A percentile compares a stretch with the other conserved stretches of the same genome.
Conservation (phyloP, 768 basidiomycete species). For the Russula compacta region DNA sequence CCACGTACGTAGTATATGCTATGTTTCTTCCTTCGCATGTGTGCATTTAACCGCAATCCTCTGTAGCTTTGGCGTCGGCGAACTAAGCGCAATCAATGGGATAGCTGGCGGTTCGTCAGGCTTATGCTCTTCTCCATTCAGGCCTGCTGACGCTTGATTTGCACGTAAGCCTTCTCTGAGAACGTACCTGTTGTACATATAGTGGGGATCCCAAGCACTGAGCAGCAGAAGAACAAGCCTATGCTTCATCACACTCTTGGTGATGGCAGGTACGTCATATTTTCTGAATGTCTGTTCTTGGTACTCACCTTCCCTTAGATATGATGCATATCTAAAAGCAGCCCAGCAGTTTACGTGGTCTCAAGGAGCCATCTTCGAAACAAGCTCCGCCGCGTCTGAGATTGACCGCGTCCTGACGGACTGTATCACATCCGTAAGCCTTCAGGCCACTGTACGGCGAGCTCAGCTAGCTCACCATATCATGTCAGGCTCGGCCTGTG, state of each 20-base stretch:
- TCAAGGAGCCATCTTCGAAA: conserved; percentile 50
- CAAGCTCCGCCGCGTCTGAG: conserved; percentile 47
- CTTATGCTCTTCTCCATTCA: background rate
- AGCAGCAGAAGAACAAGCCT: conserved; percentile 60
- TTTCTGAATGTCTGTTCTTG: background rate
- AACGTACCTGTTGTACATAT: conserved; percentile 87
- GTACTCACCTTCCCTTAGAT: conserved; percentile 35
- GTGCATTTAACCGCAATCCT: background rate
- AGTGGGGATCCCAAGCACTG: conserved; percentile 71
- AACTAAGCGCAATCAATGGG: conserved; percentile 79
- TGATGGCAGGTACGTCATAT: conserved; percentile 51
- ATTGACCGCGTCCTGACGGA: conserved; percentile 74
- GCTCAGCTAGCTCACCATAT: background rate
- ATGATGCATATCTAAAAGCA: conserved; percentile 70
- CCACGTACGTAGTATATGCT: conserved; percentile 45
- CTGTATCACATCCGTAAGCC: conserved; percentile 27
- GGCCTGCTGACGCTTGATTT: background rate
- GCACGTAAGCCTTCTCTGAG: conserved; percentile 59
- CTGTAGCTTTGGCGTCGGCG: conserved; percentile 83
- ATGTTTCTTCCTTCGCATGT: background rate
- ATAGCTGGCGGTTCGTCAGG: conserved; percentile 55
- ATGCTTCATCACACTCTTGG: conserved; percentile 86
- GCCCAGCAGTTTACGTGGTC: conserved; percentile 65
- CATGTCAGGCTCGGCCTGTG: conserved; percentile 65
- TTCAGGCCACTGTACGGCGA: background rate